Base-by-base conservation (phyloP, 805 yeast genomes). In the Metschnikowia chrysomelidarum region DNA sequence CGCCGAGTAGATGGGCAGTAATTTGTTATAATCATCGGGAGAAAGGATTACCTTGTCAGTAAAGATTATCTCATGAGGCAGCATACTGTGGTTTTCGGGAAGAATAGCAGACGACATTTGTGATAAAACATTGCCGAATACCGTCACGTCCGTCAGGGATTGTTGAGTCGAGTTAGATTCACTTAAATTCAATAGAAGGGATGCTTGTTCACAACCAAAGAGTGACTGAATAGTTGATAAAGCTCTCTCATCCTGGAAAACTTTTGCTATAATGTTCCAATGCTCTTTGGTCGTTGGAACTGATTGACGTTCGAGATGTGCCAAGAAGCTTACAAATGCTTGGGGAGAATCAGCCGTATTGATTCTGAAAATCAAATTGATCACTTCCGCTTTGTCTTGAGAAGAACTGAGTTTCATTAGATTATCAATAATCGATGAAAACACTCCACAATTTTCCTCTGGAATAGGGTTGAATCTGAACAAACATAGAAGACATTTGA, bases 111-210 rank as follows among this genome's bases (percentile, higher is more conserved):
- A 19, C 20, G 33, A 15, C 11, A 40, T 24, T 7, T 11, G 14
- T 4, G 40, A 24, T n/a, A 43, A 27, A 16, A 43, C 19, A n/a
- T n/a, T n/a, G n/a, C n/a, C n/a, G n/a, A 19, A 19, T 19, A 19
- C 22, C 10, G 22, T 19, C 22, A 19, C 7, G 9, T 19, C 9
- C 22, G n/a, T n/a, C n/a, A n/a, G n/a, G n/a, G n/a, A n/a, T n/a
- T n/a, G n/a, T n/a, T n/a, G n/a, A n/a, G n/a, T n/a, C n/a, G n/a
- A n/a, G n/a, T n/a, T n/a, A n/a, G n/a, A n/a, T n/a, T n/a, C n/a
- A n/a, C n/a, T 13, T 30, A 39, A 41, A 27, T 51, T 53, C 13
- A 46, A 38, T 12, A 60, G 24, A 5, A 43, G 27, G 7, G 25
- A 19, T 7, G 31, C 27, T 10, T 31, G 38, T 17, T 30, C 36